Evolutionary conservation across 2,329 filamentous ascomycete species (phyloP).

Genomic region (Hortaea sp.): DNA sequence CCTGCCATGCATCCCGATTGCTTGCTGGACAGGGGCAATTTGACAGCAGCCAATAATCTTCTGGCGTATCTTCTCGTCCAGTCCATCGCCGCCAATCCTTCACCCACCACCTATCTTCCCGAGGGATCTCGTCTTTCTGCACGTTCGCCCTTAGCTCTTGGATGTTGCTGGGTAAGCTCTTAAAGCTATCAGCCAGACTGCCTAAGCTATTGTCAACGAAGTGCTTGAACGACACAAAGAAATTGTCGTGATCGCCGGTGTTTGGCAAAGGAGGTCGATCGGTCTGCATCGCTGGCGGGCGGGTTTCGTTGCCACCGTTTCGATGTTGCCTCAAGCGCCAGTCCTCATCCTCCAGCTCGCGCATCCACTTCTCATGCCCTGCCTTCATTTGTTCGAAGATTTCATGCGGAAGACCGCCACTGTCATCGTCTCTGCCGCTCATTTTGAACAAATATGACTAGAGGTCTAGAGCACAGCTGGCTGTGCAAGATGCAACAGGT

Average conservation of each 20-base stretch:
- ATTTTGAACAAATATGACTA: not conserved
- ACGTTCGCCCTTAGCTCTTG: constrained; percentile 21
- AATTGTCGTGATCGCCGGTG: constrained; percentile 33
- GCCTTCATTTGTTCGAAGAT: constrained; percentile 6
- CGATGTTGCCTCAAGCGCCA: constrained; percentile 1
- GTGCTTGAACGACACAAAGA: constrained; percentile 51
- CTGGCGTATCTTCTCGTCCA: constrained; percentile 12
- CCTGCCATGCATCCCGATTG: not conserved
- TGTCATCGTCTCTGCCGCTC: constrained; percentile 1
- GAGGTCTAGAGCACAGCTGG: too few species aligned
- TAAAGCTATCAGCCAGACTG: constrained; percentile 35
- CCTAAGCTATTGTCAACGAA: constrained; percentile 50
- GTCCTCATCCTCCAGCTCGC: constrained; percentile 2
- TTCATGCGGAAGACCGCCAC: constrained; percentile 3
- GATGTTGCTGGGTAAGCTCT: constrained; percentile 40
- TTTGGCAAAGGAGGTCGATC: not conserved
- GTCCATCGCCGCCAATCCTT: constrained; percentile 15
- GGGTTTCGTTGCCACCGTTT: not conserved
- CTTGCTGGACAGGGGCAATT: not conserved
- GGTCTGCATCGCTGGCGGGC: not conserved
- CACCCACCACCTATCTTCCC: constrained; percentile 2
- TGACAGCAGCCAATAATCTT: constrained; percentile 6
- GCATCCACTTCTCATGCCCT: constrained; percentile 8
- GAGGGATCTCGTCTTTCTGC: constrained; percentile 12
- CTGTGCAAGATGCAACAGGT: too few species aligned